phyloP scores from a whole-genome alignment of 331 rosid genomes.

The Malus hybrid region DNA sequence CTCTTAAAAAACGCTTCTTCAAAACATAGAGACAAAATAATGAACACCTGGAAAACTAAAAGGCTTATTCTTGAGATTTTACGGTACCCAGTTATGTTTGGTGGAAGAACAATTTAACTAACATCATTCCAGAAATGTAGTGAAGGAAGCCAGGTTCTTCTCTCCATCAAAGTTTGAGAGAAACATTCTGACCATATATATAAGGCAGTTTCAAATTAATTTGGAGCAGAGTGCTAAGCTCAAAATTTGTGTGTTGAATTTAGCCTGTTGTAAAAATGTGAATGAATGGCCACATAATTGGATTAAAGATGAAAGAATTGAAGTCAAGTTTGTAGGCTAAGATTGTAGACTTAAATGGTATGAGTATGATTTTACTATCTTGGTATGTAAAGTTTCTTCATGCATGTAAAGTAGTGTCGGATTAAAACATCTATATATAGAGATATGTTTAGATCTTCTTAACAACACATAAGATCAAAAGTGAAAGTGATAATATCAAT shows the following conservation, averaged over 20 bases:
- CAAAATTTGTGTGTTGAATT: neutral
- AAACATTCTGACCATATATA: neutral
- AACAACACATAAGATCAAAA: too few relatives aligned
- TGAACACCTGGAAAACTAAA: neutral
- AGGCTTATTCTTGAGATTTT: neutral
- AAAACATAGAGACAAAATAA: neutral
- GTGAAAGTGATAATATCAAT: too few relatives aligned
- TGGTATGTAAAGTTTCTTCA: too few relatives aligned
- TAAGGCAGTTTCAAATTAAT: neutral
- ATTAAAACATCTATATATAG: too few relatives aligned
- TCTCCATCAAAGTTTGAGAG: neutral
- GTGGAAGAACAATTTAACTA: neutral
- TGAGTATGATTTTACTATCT: too few relatives aligned
- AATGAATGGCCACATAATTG: too few relatives aligned
- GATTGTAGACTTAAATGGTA: too few relatives aligned
- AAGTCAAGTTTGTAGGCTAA: too few relatives aligned
- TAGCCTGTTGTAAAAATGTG: too few relatives aligned
- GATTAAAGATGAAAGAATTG: too few relatives aligned
- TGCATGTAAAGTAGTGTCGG: too few relatives aligned
- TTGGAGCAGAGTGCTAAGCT: neutral
- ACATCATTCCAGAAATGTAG: neutral
- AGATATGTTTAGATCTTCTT: too few relatives aligned
- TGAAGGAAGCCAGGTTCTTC: neutral
- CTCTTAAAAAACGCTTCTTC: neutral
- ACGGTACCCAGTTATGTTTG: neutral